These are phyloP conservation scores for Protomyces inundatus DNA, from an alignment of 1,139 yeast species.

Conservation along the genomic window DNA sequence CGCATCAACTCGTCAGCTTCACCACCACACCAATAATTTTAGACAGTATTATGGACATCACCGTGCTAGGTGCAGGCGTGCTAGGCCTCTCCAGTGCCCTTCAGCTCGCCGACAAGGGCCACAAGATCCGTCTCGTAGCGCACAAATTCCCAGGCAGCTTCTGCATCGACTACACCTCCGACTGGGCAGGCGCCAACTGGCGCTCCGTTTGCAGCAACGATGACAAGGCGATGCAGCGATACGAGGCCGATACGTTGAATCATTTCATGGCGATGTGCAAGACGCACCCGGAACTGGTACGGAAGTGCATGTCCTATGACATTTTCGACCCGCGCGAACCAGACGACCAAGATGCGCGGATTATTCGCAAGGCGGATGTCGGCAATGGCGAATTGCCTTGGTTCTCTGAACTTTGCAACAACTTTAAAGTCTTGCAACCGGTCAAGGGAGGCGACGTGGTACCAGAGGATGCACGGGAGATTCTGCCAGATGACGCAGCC, in stretches of 20 bases:
- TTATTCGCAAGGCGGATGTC: conserved; percentile 7
- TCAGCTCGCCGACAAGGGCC: conserved; percentile 45
- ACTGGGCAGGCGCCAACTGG: conserved; percentile 66
- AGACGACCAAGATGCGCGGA: conserved; percentile 13
- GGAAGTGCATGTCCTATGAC: conserved; percentile 19
- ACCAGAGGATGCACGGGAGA: background rate
- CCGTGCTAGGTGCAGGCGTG: conserved; percentile 52
- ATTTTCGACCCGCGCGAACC: conserved; percentile 21
- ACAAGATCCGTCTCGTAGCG: conserved; percentile 55
- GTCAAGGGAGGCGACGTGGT: background rate
- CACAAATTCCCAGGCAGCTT: conserved; percentile 69
- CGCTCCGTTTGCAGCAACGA: conserved; percentile 30
- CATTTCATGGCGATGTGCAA: conserved; percentile 4
- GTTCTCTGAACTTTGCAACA: conserved; percentile 1
- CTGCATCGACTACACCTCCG: conserved; percentile 64
- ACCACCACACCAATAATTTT: no score
- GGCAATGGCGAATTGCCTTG: conserved; percentile 18
- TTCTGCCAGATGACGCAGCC: conserved; percentile 34
- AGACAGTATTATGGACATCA: background rate
- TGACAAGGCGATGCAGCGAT: conserved; percentile 5
- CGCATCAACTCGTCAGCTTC: no score
- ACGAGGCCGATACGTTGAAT: conserved; percentile 4
- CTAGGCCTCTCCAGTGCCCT: conserved; percentile 62
- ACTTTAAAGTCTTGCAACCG: conserved; percentile 27
- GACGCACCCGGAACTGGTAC: conserved; percentile 10